These are phyloP conservation scores for Cyclotella atomus DNA, from an alignment of 108 stramenopile species.

Conservation along the genomic window DNA sequence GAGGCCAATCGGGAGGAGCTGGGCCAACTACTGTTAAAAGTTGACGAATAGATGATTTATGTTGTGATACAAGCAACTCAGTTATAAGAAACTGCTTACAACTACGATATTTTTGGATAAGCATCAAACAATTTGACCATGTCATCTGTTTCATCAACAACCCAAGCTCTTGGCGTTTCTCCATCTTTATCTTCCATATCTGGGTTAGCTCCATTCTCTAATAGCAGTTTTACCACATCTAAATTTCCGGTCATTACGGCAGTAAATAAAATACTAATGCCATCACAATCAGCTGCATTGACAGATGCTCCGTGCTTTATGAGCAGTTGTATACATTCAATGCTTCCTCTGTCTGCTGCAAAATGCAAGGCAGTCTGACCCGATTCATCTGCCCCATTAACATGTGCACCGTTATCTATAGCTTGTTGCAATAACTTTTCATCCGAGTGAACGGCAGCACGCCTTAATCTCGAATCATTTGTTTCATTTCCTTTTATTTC, in stretches of 20 bases:
- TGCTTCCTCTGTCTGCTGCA: constrained; percentile 71
- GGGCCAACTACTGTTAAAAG: constrained; percentile 10
- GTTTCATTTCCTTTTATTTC: constrained; percentile 28
- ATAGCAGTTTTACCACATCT: constrained; percentile 57
- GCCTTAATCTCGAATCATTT: constrained; percentile 42
- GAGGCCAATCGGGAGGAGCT: constrained; percentile 31
- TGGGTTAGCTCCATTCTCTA: constrained; percentile 76
- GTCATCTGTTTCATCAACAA: constrained; percentile 64
- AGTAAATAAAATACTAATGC: constrained; percentile 78
- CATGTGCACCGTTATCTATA: constrained; percentile 38
- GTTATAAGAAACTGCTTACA: too few species aligned
- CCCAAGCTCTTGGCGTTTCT: constrained; percentile 72
- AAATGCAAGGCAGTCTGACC: constrained; percentile 85
- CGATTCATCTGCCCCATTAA: constrained; percentile 58
- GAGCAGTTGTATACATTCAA: constrained; percentile 64
- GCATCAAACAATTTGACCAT: constrained; percentile 51
- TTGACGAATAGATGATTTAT: not conserved
- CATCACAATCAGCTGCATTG: constrained; percentile 72
- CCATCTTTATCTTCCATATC: constrained; percentile 83
- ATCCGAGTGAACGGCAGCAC: constrained; percentile 58
- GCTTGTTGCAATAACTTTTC: constrained; percentile 26
- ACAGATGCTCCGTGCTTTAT: constrained; percentile 70
- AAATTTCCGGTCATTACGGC: constrained; percentile 79
- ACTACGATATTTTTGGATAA: constrained; percentile 8
- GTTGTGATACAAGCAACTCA: too few species aligned